These are phyloP conservation scores for Colletotrichum sp. DNA, from an alignment of 2,329 filamentous ascomycete species.

Conservation along the genomic window DNA sequence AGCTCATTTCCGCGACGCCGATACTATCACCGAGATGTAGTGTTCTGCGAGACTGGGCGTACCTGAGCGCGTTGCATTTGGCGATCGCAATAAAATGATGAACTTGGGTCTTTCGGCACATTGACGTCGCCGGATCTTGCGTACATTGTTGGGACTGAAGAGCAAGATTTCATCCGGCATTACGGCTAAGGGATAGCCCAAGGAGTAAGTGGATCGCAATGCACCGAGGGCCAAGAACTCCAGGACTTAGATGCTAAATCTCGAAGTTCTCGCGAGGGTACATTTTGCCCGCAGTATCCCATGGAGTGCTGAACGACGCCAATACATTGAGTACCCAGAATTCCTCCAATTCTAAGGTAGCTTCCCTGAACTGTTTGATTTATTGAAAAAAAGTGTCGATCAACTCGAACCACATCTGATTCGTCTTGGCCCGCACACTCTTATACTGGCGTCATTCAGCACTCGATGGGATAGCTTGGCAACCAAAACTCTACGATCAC, in stretches of 20 bases:
- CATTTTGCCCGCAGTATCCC: rapidly evolving
- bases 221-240: neutral
- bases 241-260: neutral
- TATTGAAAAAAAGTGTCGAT: no score
- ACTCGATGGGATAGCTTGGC: no score
- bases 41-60: neutral
- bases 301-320: no score
- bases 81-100: neutral
- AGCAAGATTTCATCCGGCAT: neutral
- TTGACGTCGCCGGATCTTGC: neutral
- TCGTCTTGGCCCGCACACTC: no score
- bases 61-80: neutral
- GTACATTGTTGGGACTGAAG: neutral
- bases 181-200: neutral
- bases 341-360: no score
- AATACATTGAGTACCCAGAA: no score
- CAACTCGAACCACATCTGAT: no score
- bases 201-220: neutral
- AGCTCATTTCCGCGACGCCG: neutral
- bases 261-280: neutral
- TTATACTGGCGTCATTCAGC: no score
- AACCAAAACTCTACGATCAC: neutral
- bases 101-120: neutral
- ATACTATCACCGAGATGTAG: neutral
- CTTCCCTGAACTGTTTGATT: no score